These are phyloP conservation scores for Trichoderma sp. DNA, from an alignment of 2,329 filamentous ascomycete species.

Conservation along the genomic window DNA sequence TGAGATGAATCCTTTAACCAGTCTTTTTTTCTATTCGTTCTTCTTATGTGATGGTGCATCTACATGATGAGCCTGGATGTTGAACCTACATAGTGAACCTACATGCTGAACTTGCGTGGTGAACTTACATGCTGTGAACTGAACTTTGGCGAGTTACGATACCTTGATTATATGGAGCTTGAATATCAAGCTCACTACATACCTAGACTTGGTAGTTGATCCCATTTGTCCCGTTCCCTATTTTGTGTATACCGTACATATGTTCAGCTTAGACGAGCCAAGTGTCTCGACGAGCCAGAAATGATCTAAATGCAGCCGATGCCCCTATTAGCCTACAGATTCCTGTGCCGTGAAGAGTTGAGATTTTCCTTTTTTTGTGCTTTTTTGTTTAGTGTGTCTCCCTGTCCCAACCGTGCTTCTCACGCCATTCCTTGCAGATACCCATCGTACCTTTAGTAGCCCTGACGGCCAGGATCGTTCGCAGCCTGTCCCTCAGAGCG, in stretches of 20 bases:
- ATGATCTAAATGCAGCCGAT: background rate
- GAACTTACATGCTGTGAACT: too few relatives aligned
- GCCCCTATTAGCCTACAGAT: background rate
- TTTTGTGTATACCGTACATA: conserved; percentile 1
- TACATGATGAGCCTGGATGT: background rate
- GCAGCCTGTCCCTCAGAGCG: background rate
- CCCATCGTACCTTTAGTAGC: background rate
- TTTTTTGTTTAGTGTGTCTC: background rate
- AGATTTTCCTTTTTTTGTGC: background rate
- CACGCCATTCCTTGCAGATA: background rate
- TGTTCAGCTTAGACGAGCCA: background rate
- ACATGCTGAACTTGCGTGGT: background rate
- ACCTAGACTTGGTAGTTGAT: background rate
- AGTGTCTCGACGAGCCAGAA: background rate
- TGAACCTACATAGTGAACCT: background rate
- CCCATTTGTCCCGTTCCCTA: background rate
- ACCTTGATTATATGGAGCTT: background rate
- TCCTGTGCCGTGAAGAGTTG: background rate
- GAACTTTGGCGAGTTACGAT: background rate
- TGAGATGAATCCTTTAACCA: background rate
- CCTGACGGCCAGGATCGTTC: background rate
- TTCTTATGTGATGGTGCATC: background rate
- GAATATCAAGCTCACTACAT: background rate
- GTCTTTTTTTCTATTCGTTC: background rate
- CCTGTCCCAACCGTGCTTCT: background rate